Evolutionary conservation across 352 stramenopile genomes (phyloP).

Genomic region (Phytophthora sp.): DNA sequence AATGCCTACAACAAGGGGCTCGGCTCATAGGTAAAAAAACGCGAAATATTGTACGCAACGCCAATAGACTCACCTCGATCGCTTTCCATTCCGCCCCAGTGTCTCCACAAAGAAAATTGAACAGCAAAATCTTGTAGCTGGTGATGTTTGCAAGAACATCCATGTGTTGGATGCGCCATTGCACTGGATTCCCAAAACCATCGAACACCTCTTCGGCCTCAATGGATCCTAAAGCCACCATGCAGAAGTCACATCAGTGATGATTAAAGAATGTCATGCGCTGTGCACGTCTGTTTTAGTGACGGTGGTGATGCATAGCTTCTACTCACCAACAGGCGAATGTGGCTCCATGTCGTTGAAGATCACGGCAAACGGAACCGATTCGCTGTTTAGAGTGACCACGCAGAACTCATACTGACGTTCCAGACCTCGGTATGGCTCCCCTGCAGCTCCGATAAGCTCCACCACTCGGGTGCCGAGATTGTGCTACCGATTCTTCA

Average conservation of each 20-base stretch:
- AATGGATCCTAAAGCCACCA: not conserved
- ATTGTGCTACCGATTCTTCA: too few species aligned
- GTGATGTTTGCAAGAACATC: too few species aligned
- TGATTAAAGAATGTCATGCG: too few species aligned
- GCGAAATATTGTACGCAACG: not conserved
- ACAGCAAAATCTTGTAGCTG: constrained; percentile 8
- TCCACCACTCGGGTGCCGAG: too few species aligned
- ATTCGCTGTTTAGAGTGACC: not conserved
- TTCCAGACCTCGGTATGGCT: not conserved
- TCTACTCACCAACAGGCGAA: not conserved
- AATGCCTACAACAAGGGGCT: not conserved
- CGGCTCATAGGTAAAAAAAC: not conserved
- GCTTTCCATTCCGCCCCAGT: not conserved
- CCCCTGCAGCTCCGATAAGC: too few species aligned
- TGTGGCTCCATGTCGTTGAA: not conserved
- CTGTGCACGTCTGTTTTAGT: too few species aligned
- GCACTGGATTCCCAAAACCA: not conserved
- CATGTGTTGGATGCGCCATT: too few species aligned
- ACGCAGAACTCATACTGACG: not conserved
- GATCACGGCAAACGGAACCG: not conserved
- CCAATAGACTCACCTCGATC: not conserved
- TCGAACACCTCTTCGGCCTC: not conserved
- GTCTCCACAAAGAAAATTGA: not conserved
- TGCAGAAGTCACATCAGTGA: too few species aligned
- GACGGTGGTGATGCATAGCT: too few species aligned